A percentile compares a stretch with the other conserved stretches of the same genome.
These are phyloP conservation scores for Didymella lethalis DNA, from an alignment of 2,329 filamentous ascomycete species.

Conservation along the genomic window DNA sequence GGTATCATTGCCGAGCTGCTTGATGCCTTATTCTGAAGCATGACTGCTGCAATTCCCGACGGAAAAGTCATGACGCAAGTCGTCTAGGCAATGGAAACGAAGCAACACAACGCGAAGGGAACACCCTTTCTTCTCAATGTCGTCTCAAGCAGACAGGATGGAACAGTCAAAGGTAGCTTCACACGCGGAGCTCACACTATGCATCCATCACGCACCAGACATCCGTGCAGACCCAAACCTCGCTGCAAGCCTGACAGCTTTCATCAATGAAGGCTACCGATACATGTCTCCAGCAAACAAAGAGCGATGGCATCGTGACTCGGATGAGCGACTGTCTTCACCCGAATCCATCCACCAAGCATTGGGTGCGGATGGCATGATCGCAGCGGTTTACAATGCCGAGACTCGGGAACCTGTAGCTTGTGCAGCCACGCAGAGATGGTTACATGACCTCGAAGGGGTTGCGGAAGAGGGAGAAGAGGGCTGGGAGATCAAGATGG, in stretches of 20 bases:
- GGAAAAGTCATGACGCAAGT: neutral
- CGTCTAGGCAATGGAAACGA: neutral
- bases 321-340: neutral
- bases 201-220: neutral
- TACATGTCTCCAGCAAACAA: neutral
- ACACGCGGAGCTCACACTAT: neutral
- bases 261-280: neutral
- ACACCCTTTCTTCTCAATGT: neutral
- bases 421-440: neutral
- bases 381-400: neutral
- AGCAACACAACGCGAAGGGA: neutral
- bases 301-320: neutral
- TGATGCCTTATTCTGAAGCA: neutral
- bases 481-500: conserved; percentile 20
- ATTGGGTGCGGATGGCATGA: neutral
- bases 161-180: neutral
- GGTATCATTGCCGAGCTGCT: too few relatives aligned
- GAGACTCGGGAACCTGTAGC: neutral
- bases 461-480: conserved; percentile 5
- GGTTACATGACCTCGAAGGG: neutral
- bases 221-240: neutral
- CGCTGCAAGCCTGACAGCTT: neutral
- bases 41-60: neutral
- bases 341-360: neutral
- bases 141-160: neutral